phyloP scores from a whole-genome alignment of 441 rosid species.

The Cnidoscolus chayamansa region DNA sequence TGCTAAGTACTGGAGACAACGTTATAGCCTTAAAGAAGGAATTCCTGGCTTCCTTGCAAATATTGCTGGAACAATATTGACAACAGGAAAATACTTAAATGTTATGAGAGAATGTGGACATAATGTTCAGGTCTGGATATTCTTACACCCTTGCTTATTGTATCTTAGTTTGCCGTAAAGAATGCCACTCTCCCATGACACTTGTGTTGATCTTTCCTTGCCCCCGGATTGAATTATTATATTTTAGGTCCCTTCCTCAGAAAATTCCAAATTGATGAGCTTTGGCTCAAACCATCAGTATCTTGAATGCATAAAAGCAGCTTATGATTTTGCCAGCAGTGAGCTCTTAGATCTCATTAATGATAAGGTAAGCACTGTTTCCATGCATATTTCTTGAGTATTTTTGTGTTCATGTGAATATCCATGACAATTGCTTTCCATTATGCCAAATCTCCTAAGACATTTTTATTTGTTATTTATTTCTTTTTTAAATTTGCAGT shows the following conservation, averaged over 20 bases:
- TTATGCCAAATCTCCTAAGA: slow-evolving; percentile 17
- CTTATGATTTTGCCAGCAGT: slow-evolving; percentile 82
- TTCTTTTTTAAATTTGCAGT: slow-evolving; percentile 41
- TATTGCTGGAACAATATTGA: slow-evolving; percentile 86
- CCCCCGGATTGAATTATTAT: slow-evolving; percentile 24
- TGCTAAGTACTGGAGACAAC: slow-evolving; percentile 79
- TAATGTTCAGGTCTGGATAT: slow-evolving; percentile 70
- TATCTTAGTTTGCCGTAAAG: slow-evolving; percentile 4
- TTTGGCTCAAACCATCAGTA: slow-evolving; percentile 90
- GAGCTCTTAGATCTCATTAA: slow-evolving; percentile 83
- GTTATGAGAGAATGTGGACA: slow-evolving; percentile 99
- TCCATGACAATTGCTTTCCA: slow-evolving; percentile 16
- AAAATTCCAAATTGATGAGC: slow-evolving; percentile 72
- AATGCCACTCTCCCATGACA: background rate
- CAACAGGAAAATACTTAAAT: slow-evolving; percentile 91
- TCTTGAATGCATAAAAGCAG: slow-evolving; percentile 89
- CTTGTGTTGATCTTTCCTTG: slow-evolving; percentile 18
- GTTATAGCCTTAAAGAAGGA: slow-evolving; percentile 89
- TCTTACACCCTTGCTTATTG: slow-evolving; percentile 3
- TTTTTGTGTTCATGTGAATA: slow-evolving; percentile 8
- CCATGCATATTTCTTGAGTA: background rate
- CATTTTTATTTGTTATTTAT: background rate
- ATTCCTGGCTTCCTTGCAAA: slow-evolving; percentile 96
- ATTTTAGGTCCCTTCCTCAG: slow-evolving; percentile 73
- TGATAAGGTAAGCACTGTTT: slow-evolving; percentile 55